Conservation (phyloP, 345 rosid species). For the Zanthoxylum bungeanum region DNA sequence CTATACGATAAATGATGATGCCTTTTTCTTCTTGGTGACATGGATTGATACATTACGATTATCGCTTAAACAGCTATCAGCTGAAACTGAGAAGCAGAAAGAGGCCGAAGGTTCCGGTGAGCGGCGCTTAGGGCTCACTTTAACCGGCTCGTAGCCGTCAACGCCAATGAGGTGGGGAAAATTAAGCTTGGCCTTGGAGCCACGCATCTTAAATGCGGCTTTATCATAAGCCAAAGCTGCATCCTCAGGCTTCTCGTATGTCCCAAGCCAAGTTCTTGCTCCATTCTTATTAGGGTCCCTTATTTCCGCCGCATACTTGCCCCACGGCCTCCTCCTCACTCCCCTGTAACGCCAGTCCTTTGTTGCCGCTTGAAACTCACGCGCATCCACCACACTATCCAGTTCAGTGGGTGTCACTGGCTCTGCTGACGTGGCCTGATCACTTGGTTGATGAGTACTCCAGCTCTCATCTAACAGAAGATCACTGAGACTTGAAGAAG, state of each 20-base stretch:
- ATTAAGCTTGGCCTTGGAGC: conserved; percentile 58
- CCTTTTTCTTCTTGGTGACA: background rate
- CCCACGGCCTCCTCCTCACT: conserved; percentile 61
- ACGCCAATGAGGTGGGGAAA: conserved; percentile 57
- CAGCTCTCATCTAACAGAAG: no score
- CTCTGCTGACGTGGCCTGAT: no score
- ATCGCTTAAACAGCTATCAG: background rate
- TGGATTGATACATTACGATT: background rate
- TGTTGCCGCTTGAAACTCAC: background rate
- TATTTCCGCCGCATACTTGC: conserved; percentile 69
- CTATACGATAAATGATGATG: no score
- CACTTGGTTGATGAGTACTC: no score
- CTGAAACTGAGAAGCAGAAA: no score
- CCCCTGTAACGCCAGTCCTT: conserved; percentile 16
- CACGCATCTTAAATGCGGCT: conserved; percentile 51
- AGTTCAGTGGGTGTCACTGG: no score
- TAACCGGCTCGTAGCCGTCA: conserved; percentile 31
- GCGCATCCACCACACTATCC: background rate
- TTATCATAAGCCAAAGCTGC: conserved; percentile 60
- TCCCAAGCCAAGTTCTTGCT: conserved; percentile 68
- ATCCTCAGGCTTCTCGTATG: conserved; percentile 59
- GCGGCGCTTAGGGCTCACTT: conserved; percentile 44
- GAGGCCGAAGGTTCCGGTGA: background rate
- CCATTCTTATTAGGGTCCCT: conserved; percentile 65
- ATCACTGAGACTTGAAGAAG: no score